Evolutionary conservation across 192 early-diverging fungal genomes (phyloP).

Genomic region (Coemansia javaensis): DNA sequence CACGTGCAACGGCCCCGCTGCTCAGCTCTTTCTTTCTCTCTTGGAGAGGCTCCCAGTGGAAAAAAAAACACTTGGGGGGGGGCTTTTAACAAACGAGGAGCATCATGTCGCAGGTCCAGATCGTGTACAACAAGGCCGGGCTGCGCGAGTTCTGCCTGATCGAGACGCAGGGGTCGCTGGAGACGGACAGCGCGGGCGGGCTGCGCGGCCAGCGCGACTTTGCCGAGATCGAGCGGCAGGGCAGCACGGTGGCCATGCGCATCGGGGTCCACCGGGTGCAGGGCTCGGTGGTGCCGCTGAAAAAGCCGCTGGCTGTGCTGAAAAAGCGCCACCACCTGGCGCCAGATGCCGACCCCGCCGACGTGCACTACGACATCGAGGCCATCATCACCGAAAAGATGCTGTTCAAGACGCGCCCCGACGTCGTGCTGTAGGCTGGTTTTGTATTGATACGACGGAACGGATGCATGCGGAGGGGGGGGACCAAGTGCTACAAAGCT

Average conservation of each 20-base stretch:
- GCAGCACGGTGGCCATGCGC: conserved; percentile 20
- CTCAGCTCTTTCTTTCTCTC: not conserved
- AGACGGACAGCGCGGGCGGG: conserved; percentile 33
- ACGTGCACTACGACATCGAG: conserved; percentile 16
- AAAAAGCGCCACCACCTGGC: conserved; percentile 2
- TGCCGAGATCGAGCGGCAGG: conserved; percentile 32
- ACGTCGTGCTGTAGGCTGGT: conserved; percentile 29
- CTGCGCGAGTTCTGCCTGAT: conserved; percentile 40
- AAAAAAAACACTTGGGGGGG: too few relatives aligned
- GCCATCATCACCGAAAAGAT: conserved; percentile 45
- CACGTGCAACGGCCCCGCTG: not conserved
- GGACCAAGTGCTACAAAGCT: too few relatives aligned
- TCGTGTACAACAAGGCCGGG: conserved; percentile 17
- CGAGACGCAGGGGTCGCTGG: conserved; percentile 43
- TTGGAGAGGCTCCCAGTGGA: too few relatives aligned
- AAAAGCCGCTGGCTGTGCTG: conserved; percentile 40
- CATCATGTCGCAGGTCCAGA: conserved; percentile 48
- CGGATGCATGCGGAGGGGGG: not conserved
- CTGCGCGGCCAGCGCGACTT: conserved; percentile 34
- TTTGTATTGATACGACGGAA: too few relatives aligned
- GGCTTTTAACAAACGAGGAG: too few relatives aligned
- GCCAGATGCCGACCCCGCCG: not conserved
- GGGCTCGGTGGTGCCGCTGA: conserved; percentile 26
- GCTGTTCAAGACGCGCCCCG: conserved; percentile 41
- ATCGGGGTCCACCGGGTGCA: conserved; percentile 36